These are phyloP conservation scores for Colletotrichum karsti DNA, from an alignment of 2,329 filamentous ascomycete genomes.

Conservation along the genomic window DNA sequence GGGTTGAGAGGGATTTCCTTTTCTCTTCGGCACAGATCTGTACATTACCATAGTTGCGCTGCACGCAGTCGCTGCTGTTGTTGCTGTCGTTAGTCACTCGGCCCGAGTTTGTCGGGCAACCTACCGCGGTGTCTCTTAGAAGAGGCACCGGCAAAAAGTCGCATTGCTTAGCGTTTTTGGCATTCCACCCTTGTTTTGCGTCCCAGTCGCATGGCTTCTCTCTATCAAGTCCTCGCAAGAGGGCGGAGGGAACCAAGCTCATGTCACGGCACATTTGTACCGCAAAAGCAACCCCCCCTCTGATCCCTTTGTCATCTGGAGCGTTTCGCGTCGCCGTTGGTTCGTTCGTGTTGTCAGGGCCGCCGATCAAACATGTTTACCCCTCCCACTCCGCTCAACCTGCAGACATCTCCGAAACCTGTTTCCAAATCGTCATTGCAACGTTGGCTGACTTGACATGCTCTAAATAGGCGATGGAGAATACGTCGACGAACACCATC, in stretches of 20 bases:
- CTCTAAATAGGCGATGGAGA: slow-evolving; percentile 63
- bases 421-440: slow-evolving; percentile 22
- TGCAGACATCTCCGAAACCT: slow-evolving; percentile 13
- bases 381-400: slow-evolving; percentile 23
- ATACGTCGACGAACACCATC: slow-evolving; percentile 71
- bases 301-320: slow-evolving; percentile 17
- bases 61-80: slow-evolving; percentile 52
- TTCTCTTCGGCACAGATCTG: slow-evolving; percentile 53
- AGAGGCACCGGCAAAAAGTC: slow-evolving; percentile 32
- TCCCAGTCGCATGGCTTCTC: slow-evolving; percentile 25
- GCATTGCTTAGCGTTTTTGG: slow-evolving; percentile 31
- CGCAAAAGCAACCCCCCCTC: slow-evolving; percentile 14
- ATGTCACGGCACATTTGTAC: slow-evolving; percentile 21
- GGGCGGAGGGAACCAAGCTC: neutral
- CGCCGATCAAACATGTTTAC: slow-evolving; percentile 29
- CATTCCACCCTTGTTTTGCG: slow-evolving; percentile 28
- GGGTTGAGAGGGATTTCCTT: slow-evolving; percentile 47
- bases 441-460: slow-evolving; percentile 34
- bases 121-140: slow-evolving; percentile 24
- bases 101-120: slow-evolving; percentile 25
- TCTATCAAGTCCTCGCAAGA: neutral
- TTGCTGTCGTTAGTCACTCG: slow-evolving; percentile 34
- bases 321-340: slow-evolving; percentile 23
- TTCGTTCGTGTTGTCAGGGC: slow-evolving; percentile 17
- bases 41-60: slow-evolving; percentile 61